These are phyloP conservation scores for Comarum palustre DNA, from an alignment of 306 rosid genomes.

Conservation along the genomic window DNA sequence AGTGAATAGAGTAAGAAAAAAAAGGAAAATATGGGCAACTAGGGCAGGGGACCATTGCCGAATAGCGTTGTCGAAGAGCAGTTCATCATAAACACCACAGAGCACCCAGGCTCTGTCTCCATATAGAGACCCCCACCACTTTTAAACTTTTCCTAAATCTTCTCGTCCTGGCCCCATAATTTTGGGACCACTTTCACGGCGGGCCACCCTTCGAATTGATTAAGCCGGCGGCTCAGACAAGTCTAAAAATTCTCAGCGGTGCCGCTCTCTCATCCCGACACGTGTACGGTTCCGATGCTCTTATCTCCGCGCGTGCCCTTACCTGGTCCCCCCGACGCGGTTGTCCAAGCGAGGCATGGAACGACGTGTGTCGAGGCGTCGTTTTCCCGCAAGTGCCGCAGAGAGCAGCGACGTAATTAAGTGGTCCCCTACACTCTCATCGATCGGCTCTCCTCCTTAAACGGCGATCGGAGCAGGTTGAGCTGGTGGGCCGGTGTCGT, in stretches of 20 bases:
- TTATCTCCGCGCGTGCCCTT: slow-evolving; percentile 40
- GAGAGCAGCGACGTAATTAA: slow-evolving; percentile 35
- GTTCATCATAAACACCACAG: slow-evolving; percentile 9
- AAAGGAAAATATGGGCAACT: not conserved
- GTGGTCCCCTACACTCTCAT: slow-evolving; percentile 35
- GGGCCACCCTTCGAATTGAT: slow-evolving; percentile 38
- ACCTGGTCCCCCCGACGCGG: slow-evolving; percentile 38
- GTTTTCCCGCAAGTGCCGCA: slow-evolving; percentile 47
- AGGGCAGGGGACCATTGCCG: slow-evolving; percentile 9
- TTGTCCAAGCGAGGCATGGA: slow-evolving; percentile 43
- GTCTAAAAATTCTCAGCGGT: slow-evolving; percentile 45
- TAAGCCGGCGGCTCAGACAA: slow-evolving; percentile 65
- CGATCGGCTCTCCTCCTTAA: not conserved
- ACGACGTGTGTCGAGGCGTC: slow-evolving; percentile 45
- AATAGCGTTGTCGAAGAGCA: not conserved
- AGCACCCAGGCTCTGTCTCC: not conserved
- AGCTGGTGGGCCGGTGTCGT: not conserved
- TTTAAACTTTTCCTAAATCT: not conserved
- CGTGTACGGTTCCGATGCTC: slow-evolving; percentile 33
- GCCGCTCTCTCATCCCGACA: slow-evolving; percentile 31
- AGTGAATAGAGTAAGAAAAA: not conserved
- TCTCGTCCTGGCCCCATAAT: slow-evolving; percentile 9
- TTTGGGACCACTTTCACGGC: slow-evolving; percentile 26
- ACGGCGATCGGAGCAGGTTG: slow-evolving; percentile 1
- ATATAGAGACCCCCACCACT: not conserved